Base-by-base conservation (phyloP, 2,329 filamentous ascomycete genomes). In the Helotiales sp. region DNA sequence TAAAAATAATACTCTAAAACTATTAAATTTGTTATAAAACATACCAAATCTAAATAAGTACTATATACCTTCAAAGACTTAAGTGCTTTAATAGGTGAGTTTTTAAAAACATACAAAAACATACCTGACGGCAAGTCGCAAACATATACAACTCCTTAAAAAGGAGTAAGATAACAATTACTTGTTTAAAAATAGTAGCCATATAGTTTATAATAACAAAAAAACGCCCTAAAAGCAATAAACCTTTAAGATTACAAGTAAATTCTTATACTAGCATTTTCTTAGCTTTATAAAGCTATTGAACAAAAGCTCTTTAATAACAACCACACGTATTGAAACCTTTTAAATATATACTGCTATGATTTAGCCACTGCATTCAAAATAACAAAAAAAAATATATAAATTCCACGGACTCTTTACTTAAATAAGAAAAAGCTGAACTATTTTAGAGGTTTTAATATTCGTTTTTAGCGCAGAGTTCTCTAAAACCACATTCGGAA, bases 161-260 rank as follows among this genome's bases (percentile, higher is more conserved):
- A 40, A 50, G 59, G n/a, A 68, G 67, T 45, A 57, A 40, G 17
- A 63, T 66, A 28, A 52, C 60, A 17, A 70, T 66, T 1, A 66
- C 49, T n/a, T 70, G 52, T 49, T 52, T 30, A 17, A 70, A 50
- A 55, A 63, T 70, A 43, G 60, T 40, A 43, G 59, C 63, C 37
- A 49, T 70, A 61, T 70, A 70, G 37, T 70, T 63, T 7, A 57
- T 69, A 43, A 69, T 63, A 13, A 65, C 30, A 69, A 68, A 49
- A 63, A 60, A n/a, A 55, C 22, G 22, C 45, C 69, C 40, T 64
- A 6, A 63, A 62, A 63, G 43, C 47, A 22, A 67, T 70, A 70
- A 5, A 58, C 4, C 52, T 69, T 32, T 10, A 67, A 11, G 24
- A 65, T 59, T 34, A 49, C 47, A 30, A 70, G 50, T 34, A 70